Evolutionary conservation across 106 monocot species (phyloP).

Genomic region (Dioscorea zingiberensis): DNA sequence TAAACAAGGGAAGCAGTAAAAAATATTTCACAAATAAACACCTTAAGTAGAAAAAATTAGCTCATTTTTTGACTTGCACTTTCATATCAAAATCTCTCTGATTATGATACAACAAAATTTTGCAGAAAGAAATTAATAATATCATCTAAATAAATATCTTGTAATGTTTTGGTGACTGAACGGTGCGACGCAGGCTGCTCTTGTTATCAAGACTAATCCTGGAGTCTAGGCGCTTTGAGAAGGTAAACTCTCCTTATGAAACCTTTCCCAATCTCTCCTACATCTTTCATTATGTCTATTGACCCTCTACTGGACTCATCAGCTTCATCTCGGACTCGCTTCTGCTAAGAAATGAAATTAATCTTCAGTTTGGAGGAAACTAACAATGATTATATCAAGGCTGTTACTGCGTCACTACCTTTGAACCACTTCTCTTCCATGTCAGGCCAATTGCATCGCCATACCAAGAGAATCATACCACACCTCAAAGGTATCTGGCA

Average conservation of each 20-base stretch:
- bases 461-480: slow-evolving; percentile 95
- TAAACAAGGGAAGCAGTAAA: too few species aligned
- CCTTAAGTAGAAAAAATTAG: too few species aligned
- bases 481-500: slow-evolving; percentile 50
- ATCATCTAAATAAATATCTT: too few species aligned
- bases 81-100: too few species aligned
- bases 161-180: too few species aligned
- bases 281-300: slow-evolving; percentile 33
- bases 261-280: slow-evolving; percentile 61
- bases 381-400: not conserved
- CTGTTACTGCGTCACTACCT: slow-evolving; percentile 50
- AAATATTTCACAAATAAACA: too few species aligned
- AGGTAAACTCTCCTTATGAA: slow-evolving; percentile 56
- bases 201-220: not conserved
- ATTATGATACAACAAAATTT: too few species aligned
- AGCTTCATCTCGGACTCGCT: slow-evolving; percentile 34
- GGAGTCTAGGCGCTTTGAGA: slow-evolving; percentile 35
- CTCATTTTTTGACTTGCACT: too few species aligned
- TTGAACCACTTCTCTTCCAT: slow-evolving; percentile 65
- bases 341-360: slow-evolving; percentile 22
- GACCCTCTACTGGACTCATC: slow-evolving; percentile 20
- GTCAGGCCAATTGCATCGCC: slow-evolving; percentile 86
- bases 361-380: not conserved
- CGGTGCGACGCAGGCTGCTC: too few species aligned
- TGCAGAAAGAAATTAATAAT: too few species aligned